Conservation (phyloP, 2,329 filamentous ascomycete genomes). For the Didymella arachidicola region DNA sequence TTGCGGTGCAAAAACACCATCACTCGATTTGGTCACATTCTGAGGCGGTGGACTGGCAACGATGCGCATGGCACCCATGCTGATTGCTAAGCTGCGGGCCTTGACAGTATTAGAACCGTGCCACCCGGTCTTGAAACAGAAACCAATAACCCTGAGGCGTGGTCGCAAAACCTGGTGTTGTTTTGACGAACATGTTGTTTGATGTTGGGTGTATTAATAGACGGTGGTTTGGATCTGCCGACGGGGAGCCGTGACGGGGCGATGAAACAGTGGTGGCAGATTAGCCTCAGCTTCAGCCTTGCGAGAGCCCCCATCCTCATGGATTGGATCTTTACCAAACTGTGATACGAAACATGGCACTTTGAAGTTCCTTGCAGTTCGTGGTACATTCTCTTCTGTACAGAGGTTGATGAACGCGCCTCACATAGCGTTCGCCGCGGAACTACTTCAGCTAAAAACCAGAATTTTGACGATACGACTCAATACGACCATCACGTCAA, state of each 20-base stretch:
- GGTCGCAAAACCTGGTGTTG: not conserved
- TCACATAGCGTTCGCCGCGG: too few species aligned
- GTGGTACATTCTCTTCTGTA: too few species aligned
- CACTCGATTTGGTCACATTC: not conserved
- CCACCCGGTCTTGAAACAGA: constrained; percentile 7
- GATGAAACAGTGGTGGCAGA: constrained; percentile 13
- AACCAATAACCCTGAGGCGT: constrained; percentile 8
- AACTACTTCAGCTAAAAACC: too few species aligned
- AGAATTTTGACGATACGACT: too few species aligned
- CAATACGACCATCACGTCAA: too few species aligned
- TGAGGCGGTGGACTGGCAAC: not conserved
- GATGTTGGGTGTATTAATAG: constrained; percentile 11
- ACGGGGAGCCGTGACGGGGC: constrained; percentile 18
- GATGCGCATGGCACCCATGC: not conserved
- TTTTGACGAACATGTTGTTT: constrained; percentile 3
- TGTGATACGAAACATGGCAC: not conserved
- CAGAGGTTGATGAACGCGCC: too few species aligned
- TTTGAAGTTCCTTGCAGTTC: too few species aligned
- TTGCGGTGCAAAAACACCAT: not conserved
- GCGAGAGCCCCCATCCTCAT: too few species aligned
- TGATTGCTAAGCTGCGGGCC: constrained; percentile 5
- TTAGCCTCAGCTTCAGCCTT: not conserved
- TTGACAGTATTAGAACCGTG: constrained; percentile 11
- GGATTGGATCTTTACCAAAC: too few species aligned
- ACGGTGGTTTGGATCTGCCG: not conserved